Evolutionary conservation across 2,329 filamentous ascomycete genomes (phyloP), one percentile per base, ranked within the genome.

Genomic region (Ophiostoma pallidulum): DNA sequence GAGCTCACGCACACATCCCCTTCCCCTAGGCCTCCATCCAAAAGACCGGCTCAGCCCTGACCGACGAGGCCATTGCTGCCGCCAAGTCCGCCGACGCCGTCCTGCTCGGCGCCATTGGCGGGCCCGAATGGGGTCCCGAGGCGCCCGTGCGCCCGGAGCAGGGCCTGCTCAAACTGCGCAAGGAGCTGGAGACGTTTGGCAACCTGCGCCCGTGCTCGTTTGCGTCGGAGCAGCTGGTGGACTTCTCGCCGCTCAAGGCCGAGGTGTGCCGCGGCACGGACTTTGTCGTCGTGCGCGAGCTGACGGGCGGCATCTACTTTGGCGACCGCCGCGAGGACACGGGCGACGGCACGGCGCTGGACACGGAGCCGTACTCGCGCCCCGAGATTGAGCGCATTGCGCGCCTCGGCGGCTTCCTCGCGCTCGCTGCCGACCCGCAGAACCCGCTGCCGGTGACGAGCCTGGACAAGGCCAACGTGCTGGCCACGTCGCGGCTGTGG

Each of bases 181-280:
- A 94, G 69, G 86, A 96, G 68, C 86, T 97, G 75, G 77, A 78
- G 61, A 88, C 91, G 48, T 97, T 94, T 69, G 91, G 90, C 58
- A 97, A 97, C 77, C 81, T 97, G 50, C 84, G 91, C 6, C 91
- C 90, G 9, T 97, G 91, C 76, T 94, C 86, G 76, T 97, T 98
- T 71, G 87, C 88, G 43, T 90, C 89, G 1, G 86, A 91, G 45
- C 77, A 80, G 24, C 82, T 96, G 42, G 82, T 95, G 60, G 82
- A 90, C 42, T 77, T 75, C 61, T 96, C 89, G 10, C 91, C 91
- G 0, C 80, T 97, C 54, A 94, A 94, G 69, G 81, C 85, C 47
- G 77, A 84, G 3, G 77, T 96, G 53, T 94, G 86, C 75, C 77
- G 81, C 53, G 90, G 86, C 59, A 89, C 86, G 58, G 85, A 97